phyloP scores from a whole-genome alignment of 2,329 filamentous ascomycete genomes.

The Xylariaceae sp. region DNA sequence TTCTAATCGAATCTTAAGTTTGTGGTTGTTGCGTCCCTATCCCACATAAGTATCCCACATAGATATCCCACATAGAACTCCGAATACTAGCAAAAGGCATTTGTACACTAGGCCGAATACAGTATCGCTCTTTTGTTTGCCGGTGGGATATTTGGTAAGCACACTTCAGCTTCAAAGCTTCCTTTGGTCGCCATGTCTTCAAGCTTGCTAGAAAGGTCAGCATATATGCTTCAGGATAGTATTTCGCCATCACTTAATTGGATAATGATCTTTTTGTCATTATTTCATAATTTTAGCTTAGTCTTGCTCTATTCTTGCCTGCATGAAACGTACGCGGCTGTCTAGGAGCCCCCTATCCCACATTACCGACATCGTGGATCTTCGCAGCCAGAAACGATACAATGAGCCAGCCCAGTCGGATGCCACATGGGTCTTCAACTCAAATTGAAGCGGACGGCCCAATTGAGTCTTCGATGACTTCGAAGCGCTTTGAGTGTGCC shows the following conservation, averaged over 20 bases:
- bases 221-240: background rate
- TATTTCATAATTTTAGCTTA: background rate
- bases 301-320: background rate
- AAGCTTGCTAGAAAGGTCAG: background rate
- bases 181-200: background rate
- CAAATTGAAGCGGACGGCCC: background rate
- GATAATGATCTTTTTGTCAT: background rate
- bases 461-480: constrained; percentile 24
- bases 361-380: constrained; percentile 13
- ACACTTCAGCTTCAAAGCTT: background rate
- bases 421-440: background rate
- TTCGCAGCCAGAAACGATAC: constrained; percentile 7
- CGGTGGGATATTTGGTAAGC: constrained; percentile 25
- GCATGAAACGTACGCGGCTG: background rate
- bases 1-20: background rate
- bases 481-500: constrained; percentile 30
- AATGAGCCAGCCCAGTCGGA: constrained; percentile 5
- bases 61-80: constrained; percentile 4
- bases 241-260: background rate
- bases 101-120: constrained; percentile 14
- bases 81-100: constrained; percentile 2
- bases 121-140: background rate
- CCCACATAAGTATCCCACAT: constrained; percentile 7
- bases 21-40: no score
- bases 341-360: constrained; percentile 13